These are phyloP conservation scores for Solanum okadae DNA, from an alignment of 257 asterid species.

Conservation along the genomic window DNA sequence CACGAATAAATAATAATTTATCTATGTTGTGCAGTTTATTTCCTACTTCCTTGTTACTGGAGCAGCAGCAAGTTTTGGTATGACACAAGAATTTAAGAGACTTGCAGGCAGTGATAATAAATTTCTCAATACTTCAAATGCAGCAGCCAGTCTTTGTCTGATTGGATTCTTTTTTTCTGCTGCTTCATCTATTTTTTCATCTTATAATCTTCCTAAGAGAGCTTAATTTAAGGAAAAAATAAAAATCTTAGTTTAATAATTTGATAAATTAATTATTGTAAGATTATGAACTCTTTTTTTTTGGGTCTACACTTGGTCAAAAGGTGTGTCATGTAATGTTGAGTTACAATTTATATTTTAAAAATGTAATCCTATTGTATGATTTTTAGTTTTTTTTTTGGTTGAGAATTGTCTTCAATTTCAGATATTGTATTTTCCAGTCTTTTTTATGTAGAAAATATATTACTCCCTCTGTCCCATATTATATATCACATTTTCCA, in stretches of 20 bases:
- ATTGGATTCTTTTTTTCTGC: constrained; percentile 24
- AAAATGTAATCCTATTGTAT: background rate
- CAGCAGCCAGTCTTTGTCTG: constrained; percentile 41
- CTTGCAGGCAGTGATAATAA: background rate
- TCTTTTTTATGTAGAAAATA: no score
- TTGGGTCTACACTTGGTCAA: background rate
- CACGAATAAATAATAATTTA: background rate
- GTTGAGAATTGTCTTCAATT: background rate
- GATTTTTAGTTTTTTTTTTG: background rate
- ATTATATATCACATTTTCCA: no score
- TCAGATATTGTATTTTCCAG: background rate
- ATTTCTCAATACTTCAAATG: constrained; percentile 20
- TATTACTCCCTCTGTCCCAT: no score
- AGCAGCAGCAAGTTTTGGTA: constrained; percentile 38
- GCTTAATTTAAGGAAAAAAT: background rate
- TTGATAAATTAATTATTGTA: background rate
- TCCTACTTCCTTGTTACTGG: constrained; percentile 28
- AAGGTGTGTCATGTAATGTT: background rate
- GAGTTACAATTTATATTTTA: background rate
- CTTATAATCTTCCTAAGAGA: constrained; percentile 39
- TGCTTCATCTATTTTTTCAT: constrained; percentile 34
- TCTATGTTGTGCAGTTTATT: constrained; percentile 8
- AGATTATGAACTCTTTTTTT: background rate
- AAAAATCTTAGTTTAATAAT: background rate
- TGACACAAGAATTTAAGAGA: constrained; percentile 25